Conservation (phyloP, 1,284 basidiomycete species). For the Agaricales sp. region DNA sequence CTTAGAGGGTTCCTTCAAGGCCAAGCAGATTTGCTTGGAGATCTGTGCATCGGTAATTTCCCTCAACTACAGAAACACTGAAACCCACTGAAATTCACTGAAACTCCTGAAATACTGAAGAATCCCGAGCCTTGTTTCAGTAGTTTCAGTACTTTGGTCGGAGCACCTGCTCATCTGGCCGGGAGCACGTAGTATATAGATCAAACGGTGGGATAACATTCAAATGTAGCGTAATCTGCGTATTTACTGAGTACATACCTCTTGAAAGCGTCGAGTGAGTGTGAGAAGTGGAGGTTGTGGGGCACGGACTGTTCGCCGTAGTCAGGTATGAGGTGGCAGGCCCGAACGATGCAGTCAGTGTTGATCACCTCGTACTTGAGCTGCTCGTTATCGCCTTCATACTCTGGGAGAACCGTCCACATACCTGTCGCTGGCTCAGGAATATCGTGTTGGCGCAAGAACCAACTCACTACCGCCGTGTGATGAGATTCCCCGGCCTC, state of each 20-base stretch:
- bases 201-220: not conserved
- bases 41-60: no score
- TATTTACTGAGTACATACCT: not conserved
- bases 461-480: constrained; percentile 1
- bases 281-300: not conserved
- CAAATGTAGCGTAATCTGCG: not conserved
- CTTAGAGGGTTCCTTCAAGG: no score
- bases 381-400: not conserved
- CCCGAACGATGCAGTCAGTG: constrained; percentile 7
- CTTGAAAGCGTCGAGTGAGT: not conserved
- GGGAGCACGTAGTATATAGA: no score
- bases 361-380: constrained; percentile 1
- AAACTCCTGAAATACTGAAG: no score
- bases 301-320: not conserved
- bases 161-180: no score
- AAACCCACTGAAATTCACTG: no score
- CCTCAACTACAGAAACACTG: no score
- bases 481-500: not conserved
- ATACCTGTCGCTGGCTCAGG: constrained; percentile 2
- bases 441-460: not conserved
- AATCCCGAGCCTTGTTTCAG: no score
- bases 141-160: no score
- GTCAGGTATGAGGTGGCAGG: constrained; percentile 2
- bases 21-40: no score
- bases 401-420: constrained; percentile 4